phyloP scores from a whole-genome alignment of 2,329 filamentous ascomycete species.

The Fonsecaea pedrosoi region DNA sequence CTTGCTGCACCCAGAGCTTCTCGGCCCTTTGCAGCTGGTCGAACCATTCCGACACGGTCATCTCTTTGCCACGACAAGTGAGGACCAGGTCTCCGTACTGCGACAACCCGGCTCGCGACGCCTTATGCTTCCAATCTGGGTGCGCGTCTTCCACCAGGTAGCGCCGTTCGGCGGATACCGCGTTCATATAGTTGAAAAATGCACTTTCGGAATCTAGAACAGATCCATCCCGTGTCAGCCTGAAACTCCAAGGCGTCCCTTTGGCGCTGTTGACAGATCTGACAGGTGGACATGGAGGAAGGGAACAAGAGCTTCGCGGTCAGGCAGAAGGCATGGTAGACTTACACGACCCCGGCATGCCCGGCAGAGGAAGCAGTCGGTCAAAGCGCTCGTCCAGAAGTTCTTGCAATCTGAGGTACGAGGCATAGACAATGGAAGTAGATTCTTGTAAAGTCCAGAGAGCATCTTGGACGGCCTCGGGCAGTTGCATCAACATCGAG shows the following conservation, averaged over 20 bases:
- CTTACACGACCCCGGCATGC: constrained; percentile 28
- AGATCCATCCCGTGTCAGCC: constrained; percentile 6
- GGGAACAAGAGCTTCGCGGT: neutral
- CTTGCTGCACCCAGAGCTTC: constrained; percentile 27
- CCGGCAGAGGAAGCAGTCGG: constrained; percentile 29
- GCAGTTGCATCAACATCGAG: constrained; percentile 35
- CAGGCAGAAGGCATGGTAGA: neutral
- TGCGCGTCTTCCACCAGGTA: constrained; percentile 37
- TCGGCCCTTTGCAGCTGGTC: constrained; percentile 26
- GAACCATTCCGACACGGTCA: constrained; percentile 34
- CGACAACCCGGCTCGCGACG: constrained; percentile 29
- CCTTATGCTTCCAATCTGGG: constrained; percentile 38
- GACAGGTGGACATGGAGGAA: neutral
- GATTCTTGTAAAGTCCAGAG: constrained; percentile 37
- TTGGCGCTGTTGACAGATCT: neutral
- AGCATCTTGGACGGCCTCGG: constrained; percentile 31
- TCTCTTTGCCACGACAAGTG: constrained; percentile 31
- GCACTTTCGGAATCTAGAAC: constrained; percentile 33
- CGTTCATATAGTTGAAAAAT: constrained; percentile 38
- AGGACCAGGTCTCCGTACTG: constrained; percentile 27
- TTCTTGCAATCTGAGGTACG: constrained; percentile 33
- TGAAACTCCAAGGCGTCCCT: neutral
- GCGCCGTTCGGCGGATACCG: constrained; percentile 31
- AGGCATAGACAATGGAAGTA: constrained; percentile 37
- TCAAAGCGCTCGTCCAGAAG: constrained; percentile 37